Base-by-base conservation (phyloP, 2,329 filamentous ascomycete genomes). In the Aspergillus fumigatus region DNA sequence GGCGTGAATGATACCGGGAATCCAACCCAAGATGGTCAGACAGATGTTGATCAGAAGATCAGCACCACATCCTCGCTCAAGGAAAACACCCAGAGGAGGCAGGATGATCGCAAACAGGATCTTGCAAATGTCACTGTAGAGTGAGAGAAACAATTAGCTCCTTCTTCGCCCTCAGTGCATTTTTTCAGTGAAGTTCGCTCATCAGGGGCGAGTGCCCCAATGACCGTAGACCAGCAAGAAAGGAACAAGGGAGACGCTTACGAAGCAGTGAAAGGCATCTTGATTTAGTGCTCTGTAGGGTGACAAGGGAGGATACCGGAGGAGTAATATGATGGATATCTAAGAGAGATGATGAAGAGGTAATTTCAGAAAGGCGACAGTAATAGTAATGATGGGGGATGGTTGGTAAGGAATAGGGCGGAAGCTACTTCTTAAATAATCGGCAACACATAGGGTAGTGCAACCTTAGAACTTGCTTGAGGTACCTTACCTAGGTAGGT, bases 1-100 rank as follows among this genome's bases (percentile, higher is more conserved):
- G 60, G 92, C 92, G 81, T 96, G 92, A 75, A 96, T 90, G 79
- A 96, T 92, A 76, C 91, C 89, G 63, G 88, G 88, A 69, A 92
- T 83, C 76, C 85, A 87, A 76, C 84, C 86, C 66, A 91, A 80
- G 67, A 90, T 85, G 67, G 90, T 95, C 78, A 95, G 80, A 70
- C 92, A 83, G 77, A 96, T 90, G 87, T 95, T 96, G 85, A 96
- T 95, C 77, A 93, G 81, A 70, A 96, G 81, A 74, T 96, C 90
- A 65, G 87, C 85, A 73, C 88, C 88, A 79, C 92, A 96, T 69
- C 92, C 92, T 67, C 88, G 86, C 87, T 96, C 92, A 66, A 96
- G 89, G 84, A 96, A 94, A 74, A 96, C 92, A 80, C 92, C 92
- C 55, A 96, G 79, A 73, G 92, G 92, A 56, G 92, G 92, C 64